phyloP scores from a whole-genome alignment of 768 basidiomycete genomes.

The Leccinum obscurum region DNA sequence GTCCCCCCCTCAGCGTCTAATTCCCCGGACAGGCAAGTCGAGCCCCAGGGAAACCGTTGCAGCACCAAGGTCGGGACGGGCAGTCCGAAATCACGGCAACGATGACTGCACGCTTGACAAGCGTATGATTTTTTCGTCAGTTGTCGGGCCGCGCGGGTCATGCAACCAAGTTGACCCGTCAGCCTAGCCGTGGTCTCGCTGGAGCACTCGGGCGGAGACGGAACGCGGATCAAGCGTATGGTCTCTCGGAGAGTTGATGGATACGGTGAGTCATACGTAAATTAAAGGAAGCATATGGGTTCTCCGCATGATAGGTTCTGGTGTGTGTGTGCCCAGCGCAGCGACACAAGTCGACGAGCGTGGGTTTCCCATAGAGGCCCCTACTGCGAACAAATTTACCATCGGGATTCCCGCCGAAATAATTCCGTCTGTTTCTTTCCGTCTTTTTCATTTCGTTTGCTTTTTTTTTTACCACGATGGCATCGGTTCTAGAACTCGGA shows the following conservation, averaged over 20 bases:
- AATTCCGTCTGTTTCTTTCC: background rate
- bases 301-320: background rate
- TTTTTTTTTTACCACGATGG: constrained; percentile 10
- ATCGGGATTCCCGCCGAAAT: constrained; percentile 1
- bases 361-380: constrained; percentile 5
- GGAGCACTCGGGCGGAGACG: constrained; percentile 17
- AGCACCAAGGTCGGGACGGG: constrained; percentile 10
- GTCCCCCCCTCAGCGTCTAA: constrained; percentile 12
- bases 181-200: constrained; percentile 16
- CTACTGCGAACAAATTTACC: background rate
- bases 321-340: background rate
- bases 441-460: background rate
- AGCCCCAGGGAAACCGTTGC: constrained; percentile 2
- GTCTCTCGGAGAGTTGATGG: constrained; percentile 12
- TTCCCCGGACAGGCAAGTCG: constrained; percentile 23
- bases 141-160: background rate
- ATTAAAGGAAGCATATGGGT: constrained; percentile 5
- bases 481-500: constrained; percentile 13
- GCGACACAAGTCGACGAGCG: background rate
- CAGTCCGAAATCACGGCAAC: constrained; percentile 16
- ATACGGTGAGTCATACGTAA: constrained; percentile 13
- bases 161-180: background rate
- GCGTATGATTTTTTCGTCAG: background rate
- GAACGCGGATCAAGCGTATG: constrained; percentile 6
- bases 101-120: background rate